Evolutionary conservation across 306 rosid species (phyloP), one percentile per base, ranked within the genome.

Genomic region (Hippophae rhamnoides): DNA sequence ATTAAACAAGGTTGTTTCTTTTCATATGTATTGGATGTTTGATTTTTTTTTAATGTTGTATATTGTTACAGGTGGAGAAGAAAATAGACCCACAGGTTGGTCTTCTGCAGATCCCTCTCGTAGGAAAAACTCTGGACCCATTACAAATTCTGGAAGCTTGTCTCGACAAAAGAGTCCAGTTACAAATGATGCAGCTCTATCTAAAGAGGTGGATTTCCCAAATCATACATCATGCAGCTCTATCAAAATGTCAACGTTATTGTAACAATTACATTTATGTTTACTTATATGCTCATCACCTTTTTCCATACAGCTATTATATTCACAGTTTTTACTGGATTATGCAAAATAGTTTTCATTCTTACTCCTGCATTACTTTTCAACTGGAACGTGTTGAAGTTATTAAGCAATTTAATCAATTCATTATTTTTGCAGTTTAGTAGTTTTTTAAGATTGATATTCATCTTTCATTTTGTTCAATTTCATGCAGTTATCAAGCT

Each of bases 81-180:
- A 84, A 59, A 86, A 73, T 70, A 79, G 94, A 78, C 77, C 61
- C 44, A 57, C 59, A 47, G 89, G 89, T 61, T 86, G 97, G 97
- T 64, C 84, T 47, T 56, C 82, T 25, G 56, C 81, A 26, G 99
- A 92, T 82, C 90, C 84, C 47, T 68, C 86, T 53, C 95, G 97
- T 46, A 78, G 95, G 81, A 77, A 95, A 80, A 76, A 75, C 72
- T 63, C 99, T 12, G 97, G 86, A 48, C 95, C 85, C 11, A 43
- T 80, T 66, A 77, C 78, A 41, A 81, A 75, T 79, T 76, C 84
- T 47, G 95, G 76, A 63, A 67, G 45, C 62, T 62, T 80, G 51
- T 77, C 86, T 52, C 86, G 83, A 74, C 94, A 84, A 68, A 92
- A 88, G 61, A 74, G 77, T 50, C 86, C 95, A 2, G 85, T 73